Base-by-base conservation (phyloP, 345 rosid genomes). In the Schrenkiella parvula region DNA sequence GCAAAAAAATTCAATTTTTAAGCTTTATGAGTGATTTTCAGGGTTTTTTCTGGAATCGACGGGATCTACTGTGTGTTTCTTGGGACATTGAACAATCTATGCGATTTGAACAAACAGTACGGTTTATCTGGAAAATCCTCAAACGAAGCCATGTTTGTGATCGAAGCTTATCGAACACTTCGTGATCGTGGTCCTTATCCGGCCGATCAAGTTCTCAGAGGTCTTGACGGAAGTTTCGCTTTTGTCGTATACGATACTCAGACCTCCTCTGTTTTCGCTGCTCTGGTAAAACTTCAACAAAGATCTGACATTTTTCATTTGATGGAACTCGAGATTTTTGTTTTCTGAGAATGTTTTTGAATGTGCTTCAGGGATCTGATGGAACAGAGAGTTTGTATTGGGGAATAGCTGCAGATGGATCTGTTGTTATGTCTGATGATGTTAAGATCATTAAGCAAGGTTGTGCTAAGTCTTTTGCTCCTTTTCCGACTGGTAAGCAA, bases 161-260 rank as follows among this genome's bases (percentile, higher is more conserved):
- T 89, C 21, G 95, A 91, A 79, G 96, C 96, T 3, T 93, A 91
- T 43, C 61, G 86, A 65, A 91, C 97, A 2, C 84, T 91, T 4
- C 78, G 98, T 37, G 97, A 93, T 75, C 78, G 99, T 25, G 97
- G 97, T 46, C 99, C 99, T 0, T 93, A 89, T 68, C 99, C 97
- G 3, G 95, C 95, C 28, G 91, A 91, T 66, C 89, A 95, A 78
- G 97, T 95, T 51, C 88, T 95, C 2, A 84, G 83, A 78, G 95
- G 84, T 43, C 87, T 93, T 1, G 97, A 89, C 0, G 97, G 96
- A 44, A 81, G 87, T 65, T 93, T 91, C 35, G 95, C 96, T 3
- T 93, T 93, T 68, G 91, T 91, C 5, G 85, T 93, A 67, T 93
- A 86, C 39, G 98, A 93, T 59, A 75, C 85, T 82, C 89, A 83